These are phyloP conservation scores for Dipteronia dyeriana DNA, from an alignment of 345 rosid species.

Conservation along the genomic window DNA sequence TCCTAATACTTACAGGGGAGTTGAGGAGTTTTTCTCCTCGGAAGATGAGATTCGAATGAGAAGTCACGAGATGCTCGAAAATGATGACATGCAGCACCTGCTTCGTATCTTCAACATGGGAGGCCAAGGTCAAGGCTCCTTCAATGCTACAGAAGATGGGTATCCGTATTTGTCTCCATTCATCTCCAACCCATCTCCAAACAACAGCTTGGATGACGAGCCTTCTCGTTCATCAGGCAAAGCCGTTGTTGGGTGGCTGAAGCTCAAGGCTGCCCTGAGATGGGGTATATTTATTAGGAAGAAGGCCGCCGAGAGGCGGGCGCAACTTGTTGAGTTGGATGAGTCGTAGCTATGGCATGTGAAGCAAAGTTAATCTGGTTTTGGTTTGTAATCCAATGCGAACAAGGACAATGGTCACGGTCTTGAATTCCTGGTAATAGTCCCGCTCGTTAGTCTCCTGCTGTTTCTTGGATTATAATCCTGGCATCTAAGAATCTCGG, in stretches of 20 bases:
- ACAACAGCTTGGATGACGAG: constrained; percentile 45
- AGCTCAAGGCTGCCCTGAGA: constrained; percentile 96
- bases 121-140: constrained; percentile 37
- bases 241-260: constrained; percentile 96
- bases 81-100: constrained; percentile 91
- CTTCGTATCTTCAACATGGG: constrained; percentile 75
- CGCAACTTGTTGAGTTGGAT: constrained; percentile 82
- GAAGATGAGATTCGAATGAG: constrained; percentile 87
- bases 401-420: constrained; percentile 3
- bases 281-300: constrained; percentile 94
- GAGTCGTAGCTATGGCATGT: constrained; percentile 28
- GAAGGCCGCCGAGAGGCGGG: constrained; percentile 93
- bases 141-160: constrained; percentile 52
- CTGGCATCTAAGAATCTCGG: constrained; percentile 10
- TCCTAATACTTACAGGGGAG: constrained; percentile 47
- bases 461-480: constrained; percentile 9
- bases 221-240: constrained; percentile 65
- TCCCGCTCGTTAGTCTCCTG: constrained; percentile 8
- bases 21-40: constrained; percentile 61
- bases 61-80: constrained; percentile 87
- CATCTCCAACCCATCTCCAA: constrained; percentile 45
- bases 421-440: constrained; percentile 4
- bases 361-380: constrained; percentile 21
- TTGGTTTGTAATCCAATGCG: constrained; percentile 11
- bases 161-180: constrained; percentile 46